Percentiles rank a stretch among this genome's conserved stretches.
These are phyloP conservation scores for Suillus subaureus DNA, from an alignment of 768 basidiomycete genomes.

Conservation along the genomic window DNA sequence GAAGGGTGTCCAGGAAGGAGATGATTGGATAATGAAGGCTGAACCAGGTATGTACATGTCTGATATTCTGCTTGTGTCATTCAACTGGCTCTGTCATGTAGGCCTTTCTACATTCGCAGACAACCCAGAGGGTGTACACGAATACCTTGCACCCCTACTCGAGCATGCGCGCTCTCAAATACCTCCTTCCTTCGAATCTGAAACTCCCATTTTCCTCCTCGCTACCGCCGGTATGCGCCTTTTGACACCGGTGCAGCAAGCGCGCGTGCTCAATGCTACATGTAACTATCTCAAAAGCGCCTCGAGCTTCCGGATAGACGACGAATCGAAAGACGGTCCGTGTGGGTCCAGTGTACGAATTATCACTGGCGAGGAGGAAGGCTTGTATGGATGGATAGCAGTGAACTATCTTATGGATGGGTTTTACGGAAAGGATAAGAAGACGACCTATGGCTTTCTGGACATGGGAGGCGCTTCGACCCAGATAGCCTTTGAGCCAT, in stretches of 20 bases:
- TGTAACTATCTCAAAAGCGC: slow-evolving; percentile 76
- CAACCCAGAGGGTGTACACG: slow-evolving; percentile 66
- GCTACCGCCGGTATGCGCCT: slow-evolving; percentile 99
- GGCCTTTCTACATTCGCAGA: slow-evolving; percentile 85
- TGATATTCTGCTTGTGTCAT: neutral
- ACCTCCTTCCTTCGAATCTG: slow-evolving; percentile 80
- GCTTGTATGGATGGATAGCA: slow-evolving; percentile 97
- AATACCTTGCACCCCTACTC: slow-evolving; percentile 82
- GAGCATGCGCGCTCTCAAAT: slow-evolving; percentile 80
- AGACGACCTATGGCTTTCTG: slow-evolving; percentile 93
- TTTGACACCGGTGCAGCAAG: slow-evolving; percentile 67
- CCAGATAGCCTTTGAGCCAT: slow-evolving; percentile 97
- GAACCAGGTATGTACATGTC: slow-evolving; percentile 77
- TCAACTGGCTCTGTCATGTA: slow-evolving; percentile 33
- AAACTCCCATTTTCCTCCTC: slow-evolving; percentile 91
- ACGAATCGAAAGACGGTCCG: slow-evolving; percentile 65
- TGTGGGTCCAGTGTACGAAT: slow-evolving; percentile 94
- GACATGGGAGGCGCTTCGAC: slow-evolving; percentile 99
- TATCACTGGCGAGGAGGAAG: slow-evolving; percentile 98
- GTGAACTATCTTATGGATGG: slow-evolving; percentile 99
- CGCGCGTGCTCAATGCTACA: slow-evolving; percentile 69
- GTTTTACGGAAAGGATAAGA: slow-evolving; percentile 60
- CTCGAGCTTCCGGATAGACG: slow-evolving; percentile 79
- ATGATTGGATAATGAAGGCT: slow-evolving; percentile 88
- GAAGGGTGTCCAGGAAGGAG: slow-evolving; percentile 81